phyloP scores from a whole-genome alignment of 495 filamentous ascomycete species.

The Talaromyces wortmannii region DNA sequence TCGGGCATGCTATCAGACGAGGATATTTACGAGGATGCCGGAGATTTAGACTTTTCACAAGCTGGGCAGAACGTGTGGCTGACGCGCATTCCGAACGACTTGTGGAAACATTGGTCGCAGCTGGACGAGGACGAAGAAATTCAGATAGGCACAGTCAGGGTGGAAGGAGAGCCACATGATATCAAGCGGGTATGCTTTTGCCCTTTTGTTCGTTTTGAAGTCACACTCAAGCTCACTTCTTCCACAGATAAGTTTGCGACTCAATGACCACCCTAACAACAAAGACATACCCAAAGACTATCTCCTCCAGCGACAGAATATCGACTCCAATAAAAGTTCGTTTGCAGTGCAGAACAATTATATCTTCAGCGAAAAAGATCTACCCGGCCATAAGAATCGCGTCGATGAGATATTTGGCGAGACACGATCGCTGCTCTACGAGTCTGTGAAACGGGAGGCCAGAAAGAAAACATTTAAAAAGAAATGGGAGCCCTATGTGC shows the following conservation, averaged over 20 bases:
- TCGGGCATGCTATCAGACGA: constrained; percentile 61
- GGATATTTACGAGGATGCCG: constrained; percentile 80
- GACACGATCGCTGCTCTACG: constrained; percentile 37
- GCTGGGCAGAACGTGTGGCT: constrained; percentile 58
- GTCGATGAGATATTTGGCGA: constrained; percentile 32
- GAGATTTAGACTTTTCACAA: constrained; percentile 71
- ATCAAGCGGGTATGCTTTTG: constrained; percentile 38
- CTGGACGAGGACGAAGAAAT: constrained; percentile 56
- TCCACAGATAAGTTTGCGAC: constrained; percentile 41
- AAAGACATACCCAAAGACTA: constrained; percentile 76
- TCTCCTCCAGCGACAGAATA: constrained; percentile 56
- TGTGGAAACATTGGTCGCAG: constrained; percentile 64
- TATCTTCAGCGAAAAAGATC: constrained; percentile 86
- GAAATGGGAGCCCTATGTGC: constrained; percentile 60
- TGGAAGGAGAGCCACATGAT: constrained; percentile 48
- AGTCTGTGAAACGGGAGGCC: constrained; percentile 38
- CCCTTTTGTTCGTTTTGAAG: not conserved
- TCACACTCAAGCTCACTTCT: not conserved
- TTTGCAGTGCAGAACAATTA: constrained; percentile 64
- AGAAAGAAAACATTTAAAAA: constrained; percentile 47
- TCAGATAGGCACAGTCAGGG: constrained; percentile 69
- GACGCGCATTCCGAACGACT: constrained; percentile 65
- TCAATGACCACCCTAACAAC: constrained; percentile 51
- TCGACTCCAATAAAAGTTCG: constrained; percentile 36
- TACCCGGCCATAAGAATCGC: constrained; percentile 63